phyloP scores from a whole-genome alignment of 192 early-diverging fungal genomes.

The Coemansia aciculifera region DNA sequence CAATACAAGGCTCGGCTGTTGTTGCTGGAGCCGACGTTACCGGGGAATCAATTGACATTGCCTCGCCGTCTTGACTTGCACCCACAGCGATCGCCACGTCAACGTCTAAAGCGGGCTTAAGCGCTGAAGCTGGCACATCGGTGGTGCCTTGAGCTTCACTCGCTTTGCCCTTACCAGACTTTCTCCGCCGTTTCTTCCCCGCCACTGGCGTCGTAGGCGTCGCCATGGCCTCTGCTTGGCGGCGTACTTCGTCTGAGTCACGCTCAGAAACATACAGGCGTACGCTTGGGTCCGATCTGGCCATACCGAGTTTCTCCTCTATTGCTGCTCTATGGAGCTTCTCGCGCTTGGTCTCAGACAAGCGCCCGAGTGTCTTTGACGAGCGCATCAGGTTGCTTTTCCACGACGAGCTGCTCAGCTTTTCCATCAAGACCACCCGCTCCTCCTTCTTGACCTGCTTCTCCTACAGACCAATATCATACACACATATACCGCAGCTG shows the following conservation, averaged over 20 bases:
- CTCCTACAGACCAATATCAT: constrained; percentile 41
- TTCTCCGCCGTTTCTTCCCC: constrained; percentile 15
- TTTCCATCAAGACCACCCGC: constrained; percentile 64
- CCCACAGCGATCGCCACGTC: neutral
- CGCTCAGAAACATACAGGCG: constrained; percentile 60
- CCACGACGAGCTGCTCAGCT: constrained; percentile 65
- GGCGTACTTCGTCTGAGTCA: constrained; percentile 45
- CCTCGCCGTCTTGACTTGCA: neutral
- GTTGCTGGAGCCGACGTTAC: neutral
- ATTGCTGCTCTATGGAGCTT: constrained; percentile 64
- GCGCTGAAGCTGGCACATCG: neutral
- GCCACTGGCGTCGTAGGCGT: neutral
- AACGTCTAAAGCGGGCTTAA: neutral
- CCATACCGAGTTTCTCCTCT: constrained; percentile 67
- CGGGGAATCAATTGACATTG: neutral
- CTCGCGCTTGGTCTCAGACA: constrained; percentile 66
- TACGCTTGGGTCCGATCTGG: constrained; percentile 60
- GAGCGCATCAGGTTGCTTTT: constrained; percentile 70
- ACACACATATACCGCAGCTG: neutral
- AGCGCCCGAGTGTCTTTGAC: constrained; percentile 64
- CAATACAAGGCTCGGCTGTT: neutral
- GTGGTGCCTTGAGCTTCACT: neutral
- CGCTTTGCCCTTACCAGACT: constrained; percentile 11
- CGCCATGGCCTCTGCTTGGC: constrained; percentile 17
- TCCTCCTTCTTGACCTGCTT: constrained; percentile 83